Evolutionary conservation across 495 filamentous ascomycete species (phyloP).

Genomic region (Alectoria sarmentosa): DNA sequence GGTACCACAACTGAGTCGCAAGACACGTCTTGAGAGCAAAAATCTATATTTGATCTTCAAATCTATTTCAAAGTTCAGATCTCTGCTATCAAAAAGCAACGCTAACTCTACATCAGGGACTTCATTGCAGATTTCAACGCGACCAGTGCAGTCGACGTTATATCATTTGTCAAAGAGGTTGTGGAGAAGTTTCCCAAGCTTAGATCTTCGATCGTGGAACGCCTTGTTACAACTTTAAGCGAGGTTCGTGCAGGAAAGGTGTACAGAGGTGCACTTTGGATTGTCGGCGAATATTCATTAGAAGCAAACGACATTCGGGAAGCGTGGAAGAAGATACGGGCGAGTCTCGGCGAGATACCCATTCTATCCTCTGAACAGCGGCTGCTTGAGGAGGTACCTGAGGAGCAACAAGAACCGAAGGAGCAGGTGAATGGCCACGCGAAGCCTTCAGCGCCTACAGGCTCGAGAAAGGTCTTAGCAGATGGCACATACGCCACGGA

Average conservation of each 20-base stretch:
- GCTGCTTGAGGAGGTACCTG: conserved; percentile 70
- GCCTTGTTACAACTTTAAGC: conserved; percentile 82
- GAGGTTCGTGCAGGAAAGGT: conserved; percentile 97
- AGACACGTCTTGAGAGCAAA: neutral
- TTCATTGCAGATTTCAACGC: conserved; percentile 99
- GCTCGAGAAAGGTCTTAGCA: conserved; percentile 84
- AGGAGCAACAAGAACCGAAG: conserved; percentile 55
- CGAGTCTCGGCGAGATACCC: conserved; percentile 93
- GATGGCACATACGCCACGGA: conserved; percentile 98
- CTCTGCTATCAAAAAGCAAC: neutral
- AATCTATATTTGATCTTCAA: no score
- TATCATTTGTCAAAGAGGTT: conserved; percentile 97
- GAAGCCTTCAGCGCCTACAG: conserved; percentile 66
- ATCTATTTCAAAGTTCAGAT: neutral
- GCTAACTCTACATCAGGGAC: conserved; percentile 38
- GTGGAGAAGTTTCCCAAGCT: conserved; percentile 96
- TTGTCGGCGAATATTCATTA: conserved; percentile 93
- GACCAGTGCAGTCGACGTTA: conserved; percentile 92
- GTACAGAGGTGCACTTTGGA: conserved; percentile 94
- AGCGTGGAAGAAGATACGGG: conserved; percentile 92
- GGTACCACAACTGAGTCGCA: neutral
- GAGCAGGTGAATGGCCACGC: conserved; percentile 79
- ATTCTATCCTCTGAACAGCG: conserved; percentile 95
- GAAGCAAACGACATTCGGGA: conserved; percentile 92
- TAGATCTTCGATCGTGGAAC: conserved; percentile 74